Evolutionary conservation across 2,329 filamentous ascomycete species (phyloP), one percentile per base, ranked within the genome.

Genomic region (Penicillium verrucosum): DNA sequence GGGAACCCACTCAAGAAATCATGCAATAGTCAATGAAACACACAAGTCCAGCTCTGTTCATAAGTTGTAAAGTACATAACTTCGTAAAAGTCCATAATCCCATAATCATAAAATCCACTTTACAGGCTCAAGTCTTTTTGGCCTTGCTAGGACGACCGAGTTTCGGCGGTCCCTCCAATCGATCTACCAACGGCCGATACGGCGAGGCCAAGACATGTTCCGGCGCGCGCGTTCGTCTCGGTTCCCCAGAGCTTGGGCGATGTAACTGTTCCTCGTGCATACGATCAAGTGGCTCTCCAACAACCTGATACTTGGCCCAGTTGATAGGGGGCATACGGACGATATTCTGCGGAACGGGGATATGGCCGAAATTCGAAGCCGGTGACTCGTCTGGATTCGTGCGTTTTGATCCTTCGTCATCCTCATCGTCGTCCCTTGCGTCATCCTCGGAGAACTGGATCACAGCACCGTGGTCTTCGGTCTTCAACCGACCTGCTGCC

Each of bases 281-380:
- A 70, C 86, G 89, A 73, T 97, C 91, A 36, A 97, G 80, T 1
- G 90, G 85, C 58, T 90, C 88, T 47, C 91, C 92, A 3, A 94
- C 86, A n/a, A 97, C 82, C 65, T 90, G 90, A 73, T 97, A 97
- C 70, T 96, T 92, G 12, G 87, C 85, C 93, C 93, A 97, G 77
- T 97, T 96, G 68, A 97, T 87, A 9, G 90, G 89, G 9, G 93
- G 93, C 76, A 88, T 91, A 40, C 92, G 86, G 27, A 95, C 87
- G 0, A 97, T 79, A 64, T 89, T 89, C 73, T 97, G 93, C 7
- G 89, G 85, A 14, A 82, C 82, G 0, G 92, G 92, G 14, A 97
- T 82, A 18, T 77, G 77, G 2, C 83, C 78, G 78, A 92, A 92
- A 3, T 61, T 59, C 10, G 63, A 62, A 5, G 48, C 37, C 4